A percentile compares a stretch with the other conserved stretches of the same genome.
Evolutionary conservation across 345 rosid genomes (phyloP).

Genomic region (Ceriops tagal): DNA sequence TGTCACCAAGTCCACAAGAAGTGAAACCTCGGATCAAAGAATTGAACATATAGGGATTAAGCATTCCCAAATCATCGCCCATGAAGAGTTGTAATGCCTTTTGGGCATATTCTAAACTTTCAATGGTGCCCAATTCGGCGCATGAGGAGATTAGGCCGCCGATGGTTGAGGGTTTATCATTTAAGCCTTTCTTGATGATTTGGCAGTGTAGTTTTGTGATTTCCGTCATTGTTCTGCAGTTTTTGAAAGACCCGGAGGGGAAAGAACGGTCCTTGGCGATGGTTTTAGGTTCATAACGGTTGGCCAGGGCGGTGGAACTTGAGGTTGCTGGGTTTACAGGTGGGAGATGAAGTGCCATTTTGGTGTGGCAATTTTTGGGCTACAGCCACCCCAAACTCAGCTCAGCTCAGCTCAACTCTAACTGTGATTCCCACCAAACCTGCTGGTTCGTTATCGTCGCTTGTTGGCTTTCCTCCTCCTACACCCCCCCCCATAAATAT

Average conservation of each 20-base stretch:
- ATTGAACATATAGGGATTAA: slow-evolving; percentile 50
- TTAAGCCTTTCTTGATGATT: slow-evolving; percentile 33
- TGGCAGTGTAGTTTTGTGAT: slow-evolving; percentile 39
- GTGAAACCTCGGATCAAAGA: slow-evolving; percentile 55
- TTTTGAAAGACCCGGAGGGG: slow-evolving; percentile 20
- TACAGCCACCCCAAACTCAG: too few species aligned
- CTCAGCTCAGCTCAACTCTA: too few species aligned
- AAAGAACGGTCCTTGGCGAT: slow-evolving; percentile 12
- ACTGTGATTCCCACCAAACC: too few species aligned
- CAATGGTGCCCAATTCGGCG: slow-evolving; percentile 43
- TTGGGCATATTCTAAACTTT: slow-evolving; percentile 51
- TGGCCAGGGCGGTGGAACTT: slow-evolving; percentile 11
- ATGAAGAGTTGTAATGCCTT: slow-evolving; percentile 36
- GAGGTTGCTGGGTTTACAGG: slow-evolving; percentile 24
- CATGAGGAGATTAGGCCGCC: slow-evolving; percentile 40
- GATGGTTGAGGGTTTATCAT: slow-evolving; percentile 21
- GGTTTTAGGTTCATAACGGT: slow-evolving; percentile 17
- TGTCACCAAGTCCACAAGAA: slow-evolving; percentile 37
- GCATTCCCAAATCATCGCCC: slow-evolving; percentile 23
- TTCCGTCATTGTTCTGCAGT: slow-evolving; percentile 41
- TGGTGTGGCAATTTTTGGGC: too few species aligned
- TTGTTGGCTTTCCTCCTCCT: too few species aligned
- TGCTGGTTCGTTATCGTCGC: too few species aligned
- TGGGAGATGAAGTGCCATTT: slow-evolving; percentile 15
- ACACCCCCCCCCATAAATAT: too few species aligned